Conservation (phyloP, 176 grass and related monocot genomes). For the Musa beccarii region DNA sequence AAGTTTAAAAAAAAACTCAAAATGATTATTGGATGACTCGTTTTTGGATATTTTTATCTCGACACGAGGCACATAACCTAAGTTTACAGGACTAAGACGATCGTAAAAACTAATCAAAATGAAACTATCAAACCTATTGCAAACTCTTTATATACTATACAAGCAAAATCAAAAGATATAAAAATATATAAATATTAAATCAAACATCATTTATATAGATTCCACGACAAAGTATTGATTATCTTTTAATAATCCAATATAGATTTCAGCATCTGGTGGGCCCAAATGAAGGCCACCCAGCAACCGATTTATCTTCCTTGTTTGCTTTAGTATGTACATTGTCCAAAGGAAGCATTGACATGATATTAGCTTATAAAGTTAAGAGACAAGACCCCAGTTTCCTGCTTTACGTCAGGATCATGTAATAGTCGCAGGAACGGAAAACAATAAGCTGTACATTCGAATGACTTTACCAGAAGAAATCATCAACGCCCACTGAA, state of each 20-base stretch:
- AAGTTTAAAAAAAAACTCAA: too few species aligned
- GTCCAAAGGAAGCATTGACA: constrained; percentile 37
- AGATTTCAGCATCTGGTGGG: constrained; percentile 16
- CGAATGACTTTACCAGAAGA: constrained; percentile 38
- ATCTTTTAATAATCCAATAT: neutral
- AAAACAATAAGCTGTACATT: constrained; percentile 35
- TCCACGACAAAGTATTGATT: neutral
- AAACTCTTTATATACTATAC: too few species aligned
- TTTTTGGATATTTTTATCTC: too few species aligned
- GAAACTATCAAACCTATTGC: too few species aligned
- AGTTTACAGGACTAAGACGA: too few species aligned
- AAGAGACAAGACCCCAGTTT: constrained; percentile 18
- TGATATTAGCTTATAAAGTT: constrained; percentile 31
- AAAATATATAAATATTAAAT: too few species aligned
- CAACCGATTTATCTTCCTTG: constrained; percentile 16
- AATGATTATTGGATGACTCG: too few species aligned
- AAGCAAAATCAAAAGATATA: too few species aligned
- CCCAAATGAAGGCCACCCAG: constrained; percentile 11
- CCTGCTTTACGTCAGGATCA: constrained; percentile 1
- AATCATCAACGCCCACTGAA: constrained; percentile 56
- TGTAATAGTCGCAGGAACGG: constrained; percentile 5
- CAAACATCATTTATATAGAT: too few species aligned
- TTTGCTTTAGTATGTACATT: constrained; percentile 41
- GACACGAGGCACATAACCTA: too few species aligned
- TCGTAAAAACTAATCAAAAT: too few species aligned